Base-by-base conservation (phyloP, 306 rosid genomes). In the Echinosophora koreensis region DNA sequence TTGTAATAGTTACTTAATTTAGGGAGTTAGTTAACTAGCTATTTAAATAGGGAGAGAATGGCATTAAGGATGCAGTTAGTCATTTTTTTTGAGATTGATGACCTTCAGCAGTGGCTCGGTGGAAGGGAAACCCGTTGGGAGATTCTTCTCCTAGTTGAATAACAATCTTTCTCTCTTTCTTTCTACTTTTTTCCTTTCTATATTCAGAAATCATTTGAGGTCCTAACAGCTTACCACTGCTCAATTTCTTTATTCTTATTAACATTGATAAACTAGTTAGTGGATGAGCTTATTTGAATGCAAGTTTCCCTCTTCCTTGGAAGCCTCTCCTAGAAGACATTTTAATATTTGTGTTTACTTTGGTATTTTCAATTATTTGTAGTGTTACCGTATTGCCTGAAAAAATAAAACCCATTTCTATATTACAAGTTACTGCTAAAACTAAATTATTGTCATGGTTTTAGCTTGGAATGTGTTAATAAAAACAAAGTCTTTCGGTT, bases 381-480 rank as follows among this genome's bases (percentile, higher is more conserved):
- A 50, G 16, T 42, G 59, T 35, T 50, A 61, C n/a, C 63, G 49
- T 18, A 60, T 35, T 4, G 27, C 64, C 8, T 37, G 7, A 61
- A 6, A 66, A 66, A 28, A 66, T 30, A 66, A 66, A 28, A 66
- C 41, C 67, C 22, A 4, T 55, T 77, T 77, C 22, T 28, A 10
- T 66, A 28, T 15, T 42, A 22, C 16, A 65, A 8, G 34, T 27
- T 52, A 5, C 69, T 59, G 30, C 16, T 64, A 17, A 47, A 12
- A 62, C 49, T 75, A 50, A 62, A 51, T 63, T 7, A 18, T 47
- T 34, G 13, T 17, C 46, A 72, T 14, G 67, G 57, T 73, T 42
- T 58, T 18, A 59, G 69, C 66, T 56, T 71, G 66, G 17, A 39
- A 18, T 44, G 46, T 39, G 11, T 39, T 7, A 7, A 8, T 9